Conservation (phyloP, 75 land plant species). For the Ceratopteris richardii region DNA sequence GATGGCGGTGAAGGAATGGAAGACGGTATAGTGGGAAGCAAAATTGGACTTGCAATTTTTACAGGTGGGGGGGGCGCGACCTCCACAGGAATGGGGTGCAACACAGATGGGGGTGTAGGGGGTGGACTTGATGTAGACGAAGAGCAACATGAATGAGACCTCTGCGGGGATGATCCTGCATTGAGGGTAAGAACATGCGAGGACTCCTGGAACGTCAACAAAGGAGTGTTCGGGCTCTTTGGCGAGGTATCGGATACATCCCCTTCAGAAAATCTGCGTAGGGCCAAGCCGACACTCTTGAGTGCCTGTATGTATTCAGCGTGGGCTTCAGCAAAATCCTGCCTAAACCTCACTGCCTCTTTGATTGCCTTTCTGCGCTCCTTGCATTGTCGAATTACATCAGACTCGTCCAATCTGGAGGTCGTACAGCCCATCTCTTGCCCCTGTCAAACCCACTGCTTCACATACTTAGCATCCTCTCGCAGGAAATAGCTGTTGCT, state of each 20-base stretch:
- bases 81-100: no score
- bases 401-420: conserved; percentile 57
- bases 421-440: conserved; percentile 50
- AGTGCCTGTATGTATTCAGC: conserved; percentile 57
- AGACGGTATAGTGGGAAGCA: no score
- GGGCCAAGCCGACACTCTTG: conserved; percentile 40
- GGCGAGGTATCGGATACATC: conserved; percentile 37
- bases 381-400: conserved; percentile 46
- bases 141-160: conserved; percentile 21
- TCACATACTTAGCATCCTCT: no score
- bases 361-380: conserved; percentile 51
- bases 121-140: conserved; percentile 33
- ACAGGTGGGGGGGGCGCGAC: conserved; percentile 20
- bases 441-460: background rate
- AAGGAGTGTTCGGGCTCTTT: conserved; percentile 27
- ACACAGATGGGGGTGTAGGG: conserved; percentile 16
- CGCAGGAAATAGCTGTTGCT: no score
- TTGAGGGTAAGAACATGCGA: conserved; percentile 32
- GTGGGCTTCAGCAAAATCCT: conserved; percentile 56
- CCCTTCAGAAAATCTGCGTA: conserved; percentile 45
- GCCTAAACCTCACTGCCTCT: conserved; percentile 56
- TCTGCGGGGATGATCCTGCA: conserved; percentile 28
- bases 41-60: conserved; percentile 39
- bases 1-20: no score
- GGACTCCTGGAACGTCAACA: conserved; percentile 37